Evolutionary conservation across 2,329 filamentous ascomycete genomes (phyloP).

Genomic region (Aspergillus aculeatinus): DNA sequence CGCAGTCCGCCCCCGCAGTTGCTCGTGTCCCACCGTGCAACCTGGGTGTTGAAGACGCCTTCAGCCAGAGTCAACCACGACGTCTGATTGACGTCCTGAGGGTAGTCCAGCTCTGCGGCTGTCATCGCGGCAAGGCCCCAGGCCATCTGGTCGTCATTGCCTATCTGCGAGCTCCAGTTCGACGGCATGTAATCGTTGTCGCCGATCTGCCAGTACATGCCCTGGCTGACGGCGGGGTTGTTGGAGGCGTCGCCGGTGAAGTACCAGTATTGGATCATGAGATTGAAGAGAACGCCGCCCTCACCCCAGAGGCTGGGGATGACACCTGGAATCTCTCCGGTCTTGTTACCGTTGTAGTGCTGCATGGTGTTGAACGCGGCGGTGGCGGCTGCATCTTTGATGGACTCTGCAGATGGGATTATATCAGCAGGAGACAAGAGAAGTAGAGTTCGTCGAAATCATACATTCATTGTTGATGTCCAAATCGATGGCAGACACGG

Average conservation of each 20-base stretch:
- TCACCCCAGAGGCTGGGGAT: conserved; percentile 61
- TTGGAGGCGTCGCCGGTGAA: conserved; percentile 71
- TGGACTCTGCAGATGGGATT: conserved; percentile 28
- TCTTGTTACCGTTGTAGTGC: conserved; percentile 49
- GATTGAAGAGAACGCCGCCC: conserved; percentile 64
- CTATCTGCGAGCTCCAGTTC: conserved; percentile 39
- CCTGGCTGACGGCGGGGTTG: conserved; percentile 66
- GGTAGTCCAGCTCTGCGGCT: conserved; percentile 72
- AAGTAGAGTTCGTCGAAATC: neutral
- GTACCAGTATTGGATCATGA: conserved; percentile 78
- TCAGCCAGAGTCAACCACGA: conserved; percentile 73
- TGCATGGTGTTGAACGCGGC: conserved; percentile 45
- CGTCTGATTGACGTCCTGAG: conserved; percentile 63
- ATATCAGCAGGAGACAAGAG: neutral
- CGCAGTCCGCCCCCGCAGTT: conserved; percentile 67
- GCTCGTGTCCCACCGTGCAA: conserved; percentile 63
- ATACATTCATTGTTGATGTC: conserved; percentile 1
- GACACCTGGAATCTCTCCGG: conserved; percentile 47
- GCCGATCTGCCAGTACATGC: conserved; percentile 69
- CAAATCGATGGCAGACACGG: neutral
- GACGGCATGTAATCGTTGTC: conserved; percentile 73
- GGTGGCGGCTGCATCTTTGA: conserved; percentile 43
- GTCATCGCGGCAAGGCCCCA: conserved; percentile 77
- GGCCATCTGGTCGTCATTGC: conserved; percentile 63
- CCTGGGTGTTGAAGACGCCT: conserved; percentile 74